phyloP scores from a whole-genome alignment of 1,284 basidiomycete genomes.

The Microbotryomycetes sp. region DNA sequence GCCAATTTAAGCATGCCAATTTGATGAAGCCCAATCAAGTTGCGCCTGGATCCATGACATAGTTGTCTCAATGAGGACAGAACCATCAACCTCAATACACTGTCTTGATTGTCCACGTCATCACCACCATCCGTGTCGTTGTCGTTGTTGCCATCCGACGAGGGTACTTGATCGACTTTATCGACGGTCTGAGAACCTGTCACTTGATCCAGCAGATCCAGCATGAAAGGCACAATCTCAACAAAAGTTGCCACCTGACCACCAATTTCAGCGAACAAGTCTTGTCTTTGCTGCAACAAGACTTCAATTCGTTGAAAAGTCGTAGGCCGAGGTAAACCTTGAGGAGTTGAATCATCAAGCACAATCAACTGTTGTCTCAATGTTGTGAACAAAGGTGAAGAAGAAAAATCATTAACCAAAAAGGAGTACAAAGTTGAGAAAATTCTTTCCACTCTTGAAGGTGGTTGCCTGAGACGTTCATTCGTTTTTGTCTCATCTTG shows the following conservation, averaged over 20 bases:
- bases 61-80: constrained; percentile 6
- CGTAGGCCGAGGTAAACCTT: not conserved
- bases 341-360: not conserved
- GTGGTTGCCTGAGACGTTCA: not conserved
- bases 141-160: too few relatives aligned
- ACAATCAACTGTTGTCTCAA: constrained; percentile 2
- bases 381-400: not conserved
- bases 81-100: not conserved
- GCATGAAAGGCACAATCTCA: not conserved
- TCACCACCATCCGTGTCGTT: too few relatives aligned
- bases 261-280: not conserved
- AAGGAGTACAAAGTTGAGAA: constrained; percentile 16
- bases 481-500: too few relatives aligned
- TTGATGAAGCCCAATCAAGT: constrained; percentile 4
- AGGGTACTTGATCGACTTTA: too few relatives aligned
- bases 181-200: too few relatives aligned
- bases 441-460: not conserved
- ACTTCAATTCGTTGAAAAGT: not conserved
- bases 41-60: not conserved
- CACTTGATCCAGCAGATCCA: constrained; percentile 1
- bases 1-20: constrained; percentile 8
- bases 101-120: not conserved
- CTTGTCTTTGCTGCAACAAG: not conserved
- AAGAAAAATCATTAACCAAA: constrained; percentile 13
- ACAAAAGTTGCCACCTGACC: not conserved